These are phyloP conservation scores for Amaranthus cruentus DNA, from an alignment of 148 eudicot species.

Conservation along the genomic window DNA sequence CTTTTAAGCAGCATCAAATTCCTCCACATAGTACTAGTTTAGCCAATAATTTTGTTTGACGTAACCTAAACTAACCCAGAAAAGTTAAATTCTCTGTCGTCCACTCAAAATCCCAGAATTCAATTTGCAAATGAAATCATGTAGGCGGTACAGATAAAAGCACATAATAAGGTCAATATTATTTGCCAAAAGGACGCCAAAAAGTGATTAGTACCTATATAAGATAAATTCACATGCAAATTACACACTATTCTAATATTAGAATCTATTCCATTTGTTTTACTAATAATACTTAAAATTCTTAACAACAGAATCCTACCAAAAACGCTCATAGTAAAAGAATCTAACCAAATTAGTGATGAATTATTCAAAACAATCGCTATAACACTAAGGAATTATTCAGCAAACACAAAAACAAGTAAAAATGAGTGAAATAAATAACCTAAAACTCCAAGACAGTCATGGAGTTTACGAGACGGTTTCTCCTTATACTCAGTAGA, in stretches of 20 bases:
- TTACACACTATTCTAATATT: neutral
- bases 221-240: conserved; percentile 8
- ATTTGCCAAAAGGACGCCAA: neutral
- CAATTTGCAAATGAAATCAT: neutral
- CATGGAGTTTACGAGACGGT: conserved; percentile 57
- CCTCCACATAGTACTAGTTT: conserved; percentile 3
- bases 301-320: neutral
- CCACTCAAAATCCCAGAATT: conserved; percentile 12
- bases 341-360: conserved; percentile 5
- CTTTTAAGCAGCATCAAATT: conserved; percentile 24
- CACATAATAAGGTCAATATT: neutral
- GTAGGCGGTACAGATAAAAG: conserved; percentile 5
- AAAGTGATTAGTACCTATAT: conserved; percentile 7
- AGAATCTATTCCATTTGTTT: neutral
- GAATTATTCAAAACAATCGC: conserved; percentile 1
- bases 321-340: neutral
- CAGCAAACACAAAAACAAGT: too few species aligned
- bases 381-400: neutral
- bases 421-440: neutral
- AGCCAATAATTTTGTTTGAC: neutral
- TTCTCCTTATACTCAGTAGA: conserved; percentile 49
- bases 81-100: conserved; percentile 11
- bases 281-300: neutral
- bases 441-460: conserved; percentile 71
- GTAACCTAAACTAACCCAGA: neutral